A percentile compares a stretch with the other conserved stretches of the same genome.
These are phyloP conservation scores for Didymella sp. DNA, from an alignment of 2,329 filamentous ascomycete species.

Conservation along the genomic window DNA sequence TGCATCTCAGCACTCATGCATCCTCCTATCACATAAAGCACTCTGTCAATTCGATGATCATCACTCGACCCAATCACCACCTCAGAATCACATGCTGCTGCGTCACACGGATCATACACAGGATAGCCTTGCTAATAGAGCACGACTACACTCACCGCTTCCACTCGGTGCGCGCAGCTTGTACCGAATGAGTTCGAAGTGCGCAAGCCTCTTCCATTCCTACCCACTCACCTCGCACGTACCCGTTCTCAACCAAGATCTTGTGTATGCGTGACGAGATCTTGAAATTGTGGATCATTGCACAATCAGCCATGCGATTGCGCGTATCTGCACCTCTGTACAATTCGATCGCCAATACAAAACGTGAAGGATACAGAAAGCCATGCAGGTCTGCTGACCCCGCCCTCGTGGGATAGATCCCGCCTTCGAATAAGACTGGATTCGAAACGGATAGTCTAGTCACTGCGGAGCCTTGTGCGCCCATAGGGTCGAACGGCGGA, in stretches of 20 bases:
- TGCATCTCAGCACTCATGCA: not conserved
- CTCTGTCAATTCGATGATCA: not conserved
- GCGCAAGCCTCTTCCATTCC: constrained; percentile 5
- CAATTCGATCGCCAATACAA: constrained; percentile 6
- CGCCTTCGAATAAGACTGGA: not conserved
- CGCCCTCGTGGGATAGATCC: constrained; percentile 12
- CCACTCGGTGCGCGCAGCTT: constrained; percentile 9
- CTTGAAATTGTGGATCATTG: constrained; percentile 2
- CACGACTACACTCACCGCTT: constrained; percentile 12
- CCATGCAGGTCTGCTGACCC: constrained; percentile 21
- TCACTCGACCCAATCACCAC: not conserved
- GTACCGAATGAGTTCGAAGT: constrained; percentile 7
- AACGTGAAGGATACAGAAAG: constrained; percentile 10
- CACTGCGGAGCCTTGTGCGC: constrained; percentile 14
- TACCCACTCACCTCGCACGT: constrained; percentile 4
- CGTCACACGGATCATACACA: constrained; percentile 6
- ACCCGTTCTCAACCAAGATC: not conserved
- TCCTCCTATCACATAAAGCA: not conserved
- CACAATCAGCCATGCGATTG: constrained; percentile 9
- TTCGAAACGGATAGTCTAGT: constrained; percentile 11
- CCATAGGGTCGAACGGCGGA: constrained; percentile 17
- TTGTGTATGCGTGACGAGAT: constrained; percentile 4
- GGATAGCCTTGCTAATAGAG: constrained; percentile 17
- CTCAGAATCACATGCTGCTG: not conserved
- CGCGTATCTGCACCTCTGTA: constrained; percentile 15